These are phyloP conservation scores for Heliosperma pusillum DNA, from an alignment of 148 eudicot genomes.

Conservation along the genomic window DNA sequence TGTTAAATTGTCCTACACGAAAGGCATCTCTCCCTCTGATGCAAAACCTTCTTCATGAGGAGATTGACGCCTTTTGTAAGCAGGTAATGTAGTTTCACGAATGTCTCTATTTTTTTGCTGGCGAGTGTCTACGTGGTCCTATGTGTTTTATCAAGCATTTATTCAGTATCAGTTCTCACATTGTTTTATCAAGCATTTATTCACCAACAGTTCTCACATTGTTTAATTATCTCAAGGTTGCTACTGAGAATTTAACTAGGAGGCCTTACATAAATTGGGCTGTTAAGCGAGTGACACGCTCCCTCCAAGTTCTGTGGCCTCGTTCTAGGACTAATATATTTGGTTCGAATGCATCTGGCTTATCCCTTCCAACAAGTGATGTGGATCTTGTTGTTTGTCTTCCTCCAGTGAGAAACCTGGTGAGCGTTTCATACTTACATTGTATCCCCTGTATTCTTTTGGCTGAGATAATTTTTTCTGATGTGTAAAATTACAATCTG, in stretches of 20 bases:
- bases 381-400: slow-evolving; percentile 98
- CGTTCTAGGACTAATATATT: slow-evolving; percentile 85
- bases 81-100: slow-evolving; percentile 55
- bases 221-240: slow-evolving; percentile 54
- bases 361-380: slow-evolving; percentile 96
- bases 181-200: slow-evolving; percentile 9
- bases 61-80: slow-evolving; percentile 86
- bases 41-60: slow-evolving; percentile 84
- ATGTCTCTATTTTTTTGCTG: background rate
- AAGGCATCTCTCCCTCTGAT: slow-evolving; percentile 62
- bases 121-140: slow-evolving; percentile 6
- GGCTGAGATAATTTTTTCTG: slow-evolving; percentile 3
- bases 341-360: slow-evolving; percentile 95
- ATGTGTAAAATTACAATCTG: slow-evolving; percentile 2
- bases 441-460: background rate
- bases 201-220: slow-evolving; percentile 14
- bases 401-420: slow-evolving; percentile 98
- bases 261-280: slow-evolving; percentile 97
- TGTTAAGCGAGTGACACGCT: slow-evolving; percentile 88
- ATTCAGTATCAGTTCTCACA: slow-evolving; percentile 14
- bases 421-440: slow-evolving; percentile 30
- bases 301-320: slow-evolving; percentile 99
- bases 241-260: slow-evolving; percentile 70
- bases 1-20: slow-evolving; percentile 43
- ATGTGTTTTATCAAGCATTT: background rate